These are phyloP conservation scores for Pseudogymnoascus sp. DNA, from an alignment of 2,329 filamentous ascomycete genomes.

Conservation along the genomic window DNA sequence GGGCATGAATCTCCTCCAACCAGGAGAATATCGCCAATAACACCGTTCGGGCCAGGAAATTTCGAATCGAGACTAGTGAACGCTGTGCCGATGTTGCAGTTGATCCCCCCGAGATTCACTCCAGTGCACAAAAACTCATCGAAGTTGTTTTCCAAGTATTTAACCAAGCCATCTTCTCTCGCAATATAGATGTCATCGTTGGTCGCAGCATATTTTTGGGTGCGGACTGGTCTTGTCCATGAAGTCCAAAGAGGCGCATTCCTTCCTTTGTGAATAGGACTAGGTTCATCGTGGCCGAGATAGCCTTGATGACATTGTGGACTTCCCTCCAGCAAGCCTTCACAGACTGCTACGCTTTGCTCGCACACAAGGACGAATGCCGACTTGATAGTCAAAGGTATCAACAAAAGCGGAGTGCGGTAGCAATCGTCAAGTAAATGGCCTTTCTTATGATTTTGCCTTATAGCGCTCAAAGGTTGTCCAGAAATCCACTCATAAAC, in stretches of 20 bases:
- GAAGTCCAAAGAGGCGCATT: constrained; percentile 63
- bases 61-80: constrained; percentile 56
- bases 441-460: constrained; percentile 40
- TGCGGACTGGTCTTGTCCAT: constrained; percentile 71
- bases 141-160: constrained; percentile 59
- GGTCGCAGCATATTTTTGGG: constrained; percentile 49
- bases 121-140: constrained; percentile 46
- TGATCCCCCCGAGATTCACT: constrained; percentile 54
- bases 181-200: constrained; percentile 79
- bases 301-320: constrained; percentile 32
- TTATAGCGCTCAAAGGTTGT: constrained; percentile 38
- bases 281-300: constrained; percentile 23
- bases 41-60: constrained; percentile 26
- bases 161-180: constrained; percentile 76
- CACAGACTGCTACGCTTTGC: constrained; percentile 47
- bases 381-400: constrained; percentile 62
- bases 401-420: constrained; percentile 58
- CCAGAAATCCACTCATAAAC: constrained; percentile 54
- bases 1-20: constrained; percentile 70
- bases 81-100: constrained; percentile 69
- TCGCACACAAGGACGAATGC: constrained; percentile 64
- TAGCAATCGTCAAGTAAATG: constrained; percentile 42
- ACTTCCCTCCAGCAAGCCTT: constrained; percentile 43
- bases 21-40: constrained; percentile 66
- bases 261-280: constrained; percentile 39